Base-by-base conservation (phyloP, 768 basidiomycete genomes). In the Pleurotus eryngii region DNA sequence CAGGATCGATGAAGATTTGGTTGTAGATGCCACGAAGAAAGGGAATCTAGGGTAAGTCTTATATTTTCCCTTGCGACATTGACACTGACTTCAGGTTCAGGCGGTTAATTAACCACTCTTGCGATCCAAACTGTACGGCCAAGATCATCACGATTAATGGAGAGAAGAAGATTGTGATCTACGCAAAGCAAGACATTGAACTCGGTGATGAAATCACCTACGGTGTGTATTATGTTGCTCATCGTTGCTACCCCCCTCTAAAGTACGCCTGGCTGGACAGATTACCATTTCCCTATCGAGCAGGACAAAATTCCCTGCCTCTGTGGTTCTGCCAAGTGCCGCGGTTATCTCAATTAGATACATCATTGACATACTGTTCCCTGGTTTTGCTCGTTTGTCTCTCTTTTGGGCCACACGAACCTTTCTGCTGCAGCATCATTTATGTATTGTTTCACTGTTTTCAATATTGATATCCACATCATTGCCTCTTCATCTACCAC, bases 231-330 rank as follows among this genome's bases (percentile, higher is more conserved):
- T 35, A 38, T n/a, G 53, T 60, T 26, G 2, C 42, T 45, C 14
- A 3, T 46, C 14, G 27, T 24, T 3, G 8, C 49, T 9, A 45
- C 11, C 45, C 4, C 37, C 51, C 43, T 49, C 3, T 58, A 22
- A 30, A 46, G 37, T 38, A 42, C 35, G 55, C 47, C 22, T 56
- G 54, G 27, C 8, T 57, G 4, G 11, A 35, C 67, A 95, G 95
- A 99, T 77, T 99, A 99, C 74, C 95, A 98, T 73, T 99, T 99
- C 78, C 96, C 97, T 45, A 90, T 97, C 68, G 97, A 99, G 75
- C 92, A 97, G 73, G 94, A 95, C 77, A 95, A 96, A 78, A 95
- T 95, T 65, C 90, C 90, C 56, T 95, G 93, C 77, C 78, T 95
- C 24, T 96, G 93, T 67, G 89, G 95, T 65, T 90, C 93, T 65